Conservation (phyloP, 2,329 filamentous ascomycete genomes). For the Xylariaceae sp. region DNA sequence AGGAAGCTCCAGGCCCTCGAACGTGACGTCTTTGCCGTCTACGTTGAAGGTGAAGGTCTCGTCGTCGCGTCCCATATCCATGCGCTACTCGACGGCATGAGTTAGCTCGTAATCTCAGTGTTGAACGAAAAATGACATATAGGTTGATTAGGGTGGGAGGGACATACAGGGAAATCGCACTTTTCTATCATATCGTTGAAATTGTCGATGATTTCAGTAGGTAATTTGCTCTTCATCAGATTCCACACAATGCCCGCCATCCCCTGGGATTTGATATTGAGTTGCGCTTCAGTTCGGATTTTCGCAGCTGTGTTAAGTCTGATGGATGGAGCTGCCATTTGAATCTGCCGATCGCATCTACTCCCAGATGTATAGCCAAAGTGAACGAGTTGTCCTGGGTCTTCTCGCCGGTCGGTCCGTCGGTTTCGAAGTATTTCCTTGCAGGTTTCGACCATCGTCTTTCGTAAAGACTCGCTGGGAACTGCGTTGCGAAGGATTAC, state of each 20-base stretch:
- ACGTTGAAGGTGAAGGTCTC: conserved; percentile 17
- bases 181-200: conserved; percentile 16
- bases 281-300: conserved; percentile 1
- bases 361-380: conserved; percentile 20
- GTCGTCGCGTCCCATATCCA: conserved; percentile 17
- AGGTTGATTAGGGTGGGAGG: not conserved
- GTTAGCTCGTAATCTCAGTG: not conserved
- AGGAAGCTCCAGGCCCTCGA: conserved; percentile 15
- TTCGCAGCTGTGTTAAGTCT: conserved; percentile 5
- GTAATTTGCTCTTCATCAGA: conserved; percentile 17
- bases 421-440: conserved; percentile 11
- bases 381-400: conserved; percentile 10
- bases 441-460: conserved; percentile 13
- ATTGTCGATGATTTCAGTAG: conserved; percentile 15
- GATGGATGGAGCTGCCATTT: conserved; percentile 4
- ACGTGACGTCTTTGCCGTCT: conserved; percentile 11
- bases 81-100: conserved; percentile 4
- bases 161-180: conserved; percentile 12
- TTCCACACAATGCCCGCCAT: conserved; percentile 23
- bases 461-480: conserved; percentile 12
- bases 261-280: conserved; percentile 14
- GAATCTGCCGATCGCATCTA: conserved; percentile 6
- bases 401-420: conserved; percentile 9
- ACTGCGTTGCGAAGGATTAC: conserved; percentile 20
- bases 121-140: not conserved